Conservation (phyloP, 139 green algal genomes). For the Picochlorum sp. region DNA sequence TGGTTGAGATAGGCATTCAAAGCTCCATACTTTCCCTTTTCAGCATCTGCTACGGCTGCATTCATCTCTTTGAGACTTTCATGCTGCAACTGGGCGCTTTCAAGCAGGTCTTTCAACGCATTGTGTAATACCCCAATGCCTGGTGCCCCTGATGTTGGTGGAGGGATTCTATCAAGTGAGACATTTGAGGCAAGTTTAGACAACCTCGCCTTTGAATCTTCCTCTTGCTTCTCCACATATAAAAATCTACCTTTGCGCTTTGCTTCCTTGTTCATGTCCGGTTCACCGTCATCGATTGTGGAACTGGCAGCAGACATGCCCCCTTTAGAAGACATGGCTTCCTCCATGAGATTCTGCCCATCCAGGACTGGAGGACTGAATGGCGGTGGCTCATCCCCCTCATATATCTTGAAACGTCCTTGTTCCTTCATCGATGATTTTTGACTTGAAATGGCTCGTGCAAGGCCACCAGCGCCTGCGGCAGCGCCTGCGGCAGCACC, state of each 20-base stretch:
- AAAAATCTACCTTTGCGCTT: conserved; percentile 72
- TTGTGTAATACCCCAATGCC: conserved; percentile 26
- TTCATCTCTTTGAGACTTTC: conserved; percentile 44
- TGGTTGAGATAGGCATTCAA: conserved; percentile 40
- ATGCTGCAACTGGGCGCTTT: conserved; percentile 31
- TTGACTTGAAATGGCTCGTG: not conserved
- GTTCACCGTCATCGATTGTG: not conserved
- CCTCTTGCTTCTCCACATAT: conserved; percentile 62
- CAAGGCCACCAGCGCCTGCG: not conserved
- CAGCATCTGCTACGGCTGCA: conserved; percentile 37
- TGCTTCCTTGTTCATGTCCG: conserved; percentile 23
- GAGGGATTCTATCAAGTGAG: conserved; percentile 1
- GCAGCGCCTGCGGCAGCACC: not conserved
- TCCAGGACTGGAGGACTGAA: conserved; percentile 18
- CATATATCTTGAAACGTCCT: conserved; percentile 70
- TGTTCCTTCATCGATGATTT: conserved; percentile 27
- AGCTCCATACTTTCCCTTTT: conserved; percentile 39
- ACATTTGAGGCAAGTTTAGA: conserved; percentile 7
- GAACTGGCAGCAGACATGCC: conserved; percentile 3
- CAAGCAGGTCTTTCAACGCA: conserved; percentile 53
- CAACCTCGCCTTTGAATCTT: conserved; percentile 3
- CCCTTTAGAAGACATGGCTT: conserved; percentile 2
- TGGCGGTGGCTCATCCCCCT: conserved; percentile 30
- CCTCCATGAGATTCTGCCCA: conserved; percentile 34
- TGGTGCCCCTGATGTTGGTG: conserved; percentile 8